These are phyloP conservation scores for Sordaria brevicollis DNA, from an alignment of 495 filamentous ascomycete genomes.

Conservation along the genomic window DNA sequence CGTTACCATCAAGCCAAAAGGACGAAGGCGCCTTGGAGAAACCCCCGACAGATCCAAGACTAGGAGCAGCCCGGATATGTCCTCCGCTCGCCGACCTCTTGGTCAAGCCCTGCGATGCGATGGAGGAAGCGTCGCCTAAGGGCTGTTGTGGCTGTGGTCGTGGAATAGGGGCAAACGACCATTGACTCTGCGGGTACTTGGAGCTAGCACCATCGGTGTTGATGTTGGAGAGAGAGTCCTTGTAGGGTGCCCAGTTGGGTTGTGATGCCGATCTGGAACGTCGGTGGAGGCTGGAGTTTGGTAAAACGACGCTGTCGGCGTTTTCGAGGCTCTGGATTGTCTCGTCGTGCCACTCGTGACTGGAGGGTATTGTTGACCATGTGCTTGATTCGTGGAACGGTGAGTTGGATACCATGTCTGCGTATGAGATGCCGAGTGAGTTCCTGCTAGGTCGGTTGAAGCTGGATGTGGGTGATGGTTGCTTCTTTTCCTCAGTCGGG, in stretches of 20 bases:
- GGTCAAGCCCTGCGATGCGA: neutral
- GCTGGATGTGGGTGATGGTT: neutral
- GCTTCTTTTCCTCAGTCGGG: neutral
- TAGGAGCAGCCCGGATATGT: neutral
- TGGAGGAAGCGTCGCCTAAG: neutral
- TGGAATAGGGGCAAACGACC: neutral
- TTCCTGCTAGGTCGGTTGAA: constrained; percentile 5
- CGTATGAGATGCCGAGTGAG: constrained; percentile 25
- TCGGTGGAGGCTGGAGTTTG: neutral
- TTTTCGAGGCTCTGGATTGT: neutral
- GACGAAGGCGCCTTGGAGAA: neutral
- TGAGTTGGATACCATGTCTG: constrained; percentile 14
- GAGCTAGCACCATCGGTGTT: neutral
- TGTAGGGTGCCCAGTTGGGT: constrained; percentile 9
- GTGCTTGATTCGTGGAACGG: constrained; percentile 13
- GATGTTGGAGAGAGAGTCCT: constrained; percentile 9
- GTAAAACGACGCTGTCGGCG: neutral
- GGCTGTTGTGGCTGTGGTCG: neutral
- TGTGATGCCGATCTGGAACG: neutral
- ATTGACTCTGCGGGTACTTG: neutral
- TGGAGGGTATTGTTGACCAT: constrained; percentile 9
- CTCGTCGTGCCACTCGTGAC: neutral
- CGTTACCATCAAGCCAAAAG: neutral
- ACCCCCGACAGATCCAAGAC: neutral
- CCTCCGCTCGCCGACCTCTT: neutral